Conservation (phyloP, 2,329 filamentous ascomycete genomes). For the Colletotrichum acutatum region DNA sequence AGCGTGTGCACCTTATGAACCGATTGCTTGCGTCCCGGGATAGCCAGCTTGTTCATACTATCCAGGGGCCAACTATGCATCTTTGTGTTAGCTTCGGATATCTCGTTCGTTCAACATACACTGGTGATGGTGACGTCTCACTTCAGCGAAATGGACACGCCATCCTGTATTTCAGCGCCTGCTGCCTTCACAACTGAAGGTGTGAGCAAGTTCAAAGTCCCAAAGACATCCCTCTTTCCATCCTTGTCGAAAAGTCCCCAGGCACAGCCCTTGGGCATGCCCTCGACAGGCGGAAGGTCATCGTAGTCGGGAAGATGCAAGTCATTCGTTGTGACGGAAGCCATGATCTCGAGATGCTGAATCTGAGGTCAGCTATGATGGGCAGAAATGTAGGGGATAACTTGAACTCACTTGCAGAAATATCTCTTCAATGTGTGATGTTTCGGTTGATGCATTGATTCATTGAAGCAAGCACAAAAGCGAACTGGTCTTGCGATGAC, state of each 20-base stretch:
- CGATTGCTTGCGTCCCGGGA: slow-evolving; percentile 48
- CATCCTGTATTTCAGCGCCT: slow-evolving; percentile 55
- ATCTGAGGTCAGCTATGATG: background rate
- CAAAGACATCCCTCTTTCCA: slow-evolving; percentile 59
- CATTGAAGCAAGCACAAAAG: background rate
- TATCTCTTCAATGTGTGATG: background rate
- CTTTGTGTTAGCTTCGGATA: background rate
- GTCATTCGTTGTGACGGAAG: background rate
- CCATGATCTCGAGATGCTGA: background rate
- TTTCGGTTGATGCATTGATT: background rate
- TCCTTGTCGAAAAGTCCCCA: slow-evolving; percentile 65
- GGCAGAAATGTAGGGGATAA: too few species aligned
- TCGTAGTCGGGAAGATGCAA: slow-evolving; percentile 55
- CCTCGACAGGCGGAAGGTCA: slow-evolving; percentile 52
- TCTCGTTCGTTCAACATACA: background rate
- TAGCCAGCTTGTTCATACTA: slow-evolving; percentile 47
- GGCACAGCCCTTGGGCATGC: slow-evolving; percentile 59
- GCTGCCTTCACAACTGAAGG: slow-evolving; percentile 55
- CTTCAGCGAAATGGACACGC: slow-evolving; percentile 65
- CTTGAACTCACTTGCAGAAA: background rate
- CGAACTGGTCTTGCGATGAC: background rate
- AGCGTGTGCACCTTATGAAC: slow-evolving; percentile 51
- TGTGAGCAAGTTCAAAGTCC: slow-evolving; percentile 65
- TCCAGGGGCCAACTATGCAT: slow-evolving; percentile 54
- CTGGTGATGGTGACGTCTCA: slow-evolving; percentile 39